A percentile compares a stretch with the other conserved stretches of the same genome.
Evolutionary conservation across 148 eudicot species (phyloP).

Genomic region (Persicaria maculosa): DNA sequence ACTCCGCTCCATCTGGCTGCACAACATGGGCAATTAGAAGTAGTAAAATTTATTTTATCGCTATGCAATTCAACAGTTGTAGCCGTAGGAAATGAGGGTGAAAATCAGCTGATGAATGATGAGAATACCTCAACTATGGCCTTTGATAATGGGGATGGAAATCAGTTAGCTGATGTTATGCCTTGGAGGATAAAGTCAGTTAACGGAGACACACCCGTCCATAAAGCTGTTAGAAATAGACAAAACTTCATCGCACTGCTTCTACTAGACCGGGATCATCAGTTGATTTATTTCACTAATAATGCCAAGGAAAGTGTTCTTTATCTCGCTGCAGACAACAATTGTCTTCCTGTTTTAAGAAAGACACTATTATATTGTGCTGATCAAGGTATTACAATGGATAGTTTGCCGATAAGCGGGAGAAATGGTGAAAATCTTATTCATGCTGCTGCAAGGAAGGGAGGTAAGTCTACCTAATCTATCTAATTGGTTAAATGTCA

Average conservation of each 20-base stretch:
- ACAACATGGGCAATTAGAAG: neutral
- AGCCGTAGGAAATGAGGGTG: too few relatives aligned
- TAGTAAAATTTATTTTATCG: neutral
- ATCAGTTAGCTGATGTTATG: neutral
- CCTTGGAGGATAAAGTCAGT: neutral
- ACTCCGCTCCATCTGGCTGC: conserved; percentile 7
- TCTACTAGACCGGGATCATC: neutral
- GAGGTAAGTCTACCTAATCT: too few relatives aligned
- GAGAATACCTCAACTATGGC: neutral
- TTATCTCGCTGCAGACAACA: neutral
- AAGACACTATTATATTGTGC: neutral
- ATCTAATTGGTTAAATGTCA: too few relatives aligned
- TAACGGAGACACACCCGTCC: conserved; percentile 3
- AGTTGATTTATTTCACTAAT: neutral
- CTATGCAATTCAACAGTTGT: neutral
- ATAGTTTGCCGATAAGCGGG: neutral
- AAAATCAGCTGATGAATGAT: neutral
- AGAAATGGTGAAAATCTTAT: neutral
- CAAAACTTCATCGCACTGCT: neutral
- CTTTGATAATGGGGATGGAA: neutral
- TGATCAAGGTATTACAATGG: too few relatives aligned
- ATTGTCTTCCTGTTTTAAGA: neutral
- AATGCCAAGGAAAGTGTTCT: neutral
- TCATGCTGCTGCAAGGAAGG: conserved; percentile 4
- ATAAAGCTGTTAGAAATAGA: neutral